Evolutionary conservation across 345 rosid species (phyloP).

Genomic region (Brassica rapa): DNA sequence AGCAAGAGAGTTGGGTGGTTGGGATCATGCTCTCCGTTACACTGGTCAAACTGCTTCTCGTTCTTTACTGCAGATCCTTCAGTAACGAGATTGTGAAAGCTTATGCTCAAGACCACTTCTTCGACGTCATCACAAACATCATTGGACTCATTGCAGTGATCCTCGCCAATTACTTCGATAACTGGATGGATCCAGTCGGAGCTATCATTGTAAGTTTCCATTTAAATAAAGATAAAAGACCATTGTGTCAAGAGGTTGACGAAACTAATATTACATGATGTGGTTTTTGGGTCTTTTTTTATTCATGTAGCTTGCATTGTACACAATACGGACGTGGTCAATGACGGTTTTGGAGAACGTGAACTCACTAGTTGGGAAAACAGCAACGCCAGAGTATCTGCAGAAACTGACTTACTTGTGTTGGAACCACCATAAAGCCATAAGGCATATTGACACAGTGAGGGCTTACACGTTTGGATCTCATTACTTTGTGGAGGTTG

Average conservation of each 20-base stretch:
- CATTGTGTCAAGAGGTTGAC: too few relatives aligned
- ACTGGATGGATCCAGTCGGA: conserved; percentile 96
- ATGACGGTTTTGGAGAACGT: conserved; percentile 94
- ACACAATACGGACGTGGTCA: conserved; percentile 98
- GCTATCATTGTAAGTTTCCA: conserved; percentile 80
- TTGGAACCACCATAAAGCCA: conserved; percentile 93
- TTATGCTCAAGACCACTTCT: conserved; percentile 97
- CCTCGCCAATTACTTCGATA: conserved; percentile 78
- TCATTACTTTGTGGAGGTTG: conserved; percentile 96
- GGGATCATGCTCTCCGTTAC: conserved; percentile 98
- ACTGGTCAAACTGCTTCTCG: conserved; percentile 69
- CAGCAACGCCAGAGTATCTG: conserved; percentile 85
- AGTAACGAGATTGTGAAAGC: conserved; percentile 92
- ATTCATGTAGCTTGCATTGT: conserved; percentile 74
- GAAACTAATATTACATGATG: too few relatives aligned
- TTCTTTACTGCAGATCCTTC: conserved; percentile 78
- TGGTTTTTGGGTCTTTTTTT: background rate
- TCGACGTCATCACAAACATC: conserved; percentile 88
- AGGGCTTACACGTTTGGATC: conserved; percentile 99
- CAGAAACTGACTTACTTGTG: conserved; percentile 93
- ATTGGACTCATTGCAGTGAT: conserved; percentile 91
- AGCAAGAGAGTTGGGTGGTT: conserved; percentile 87
- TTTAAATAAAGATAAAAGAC: too few relatives aligned
- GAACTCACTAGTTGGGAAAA: conserved; percentile 82
- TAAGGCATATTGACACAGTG: conserved; percentile 90